Evolutionary conservation across 768 basidiomycete genomes (phyloP), one percentile per base, ranked within the genome.

Genomic region (Mrakia gelida): DNA sequence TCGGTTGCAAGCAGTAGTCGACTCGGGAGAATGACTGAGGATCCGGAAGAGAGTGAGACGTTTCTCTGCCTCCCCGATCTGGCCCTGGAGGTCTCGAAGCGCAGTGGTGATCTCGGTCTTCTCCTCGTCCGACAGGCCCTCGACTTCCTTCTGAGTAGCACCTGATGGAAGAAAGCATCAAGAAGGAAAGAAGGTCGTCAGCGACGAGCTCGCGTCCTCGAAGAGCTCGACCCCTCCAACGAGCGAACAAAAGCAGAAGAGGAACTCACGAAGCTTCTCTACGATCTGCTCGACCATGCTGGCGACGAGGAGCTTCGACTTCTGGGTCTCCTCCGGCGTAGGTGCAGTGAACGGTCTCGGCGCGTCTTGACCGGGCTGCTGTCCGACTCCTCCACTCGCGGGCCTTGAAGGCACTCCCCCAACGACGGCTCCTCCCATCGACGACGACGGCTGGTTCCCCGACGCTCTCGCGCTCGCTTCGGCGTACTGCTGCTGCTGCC

Each of bases 401-500:
- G 52, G 28, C 28, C 71, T 16, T 0, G 43, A 10, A 18, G 52
- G 49, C 7, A 72, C 71, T 32, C 71, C 52, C 54, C n/a, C 45
- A 43, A n/a, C 45, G 26, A 34, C 70, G 45, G n/a, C 45, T 43
- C 38, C 70, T 21, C 41, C 70, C 21, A 43, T 71, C 34, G 38
- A 21, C 26, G 70, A 71, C 38, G 70, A 34, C 38, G n/a, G 26
- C 49, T 52, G 38, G 65, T 67, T 41, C 65, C 65, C 65, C 26
- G 49, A 52, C 15, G 23, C 59, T 41, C 67, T 41, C 6, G 34
- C 34, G 3, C 21, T 70, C 6, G 67, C 67, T 41, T 70, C 67
- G 67, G 67, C 67, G 38, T 65, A 70, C 70, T 71, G 70, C 71
- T 77, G 76, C 70, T 77, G 76, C 71, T 77, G 76, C 28, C 59